Base-by-base conservation (phyloP, 306 rosid genomes). In the Cucurbita maxima region DNA sequence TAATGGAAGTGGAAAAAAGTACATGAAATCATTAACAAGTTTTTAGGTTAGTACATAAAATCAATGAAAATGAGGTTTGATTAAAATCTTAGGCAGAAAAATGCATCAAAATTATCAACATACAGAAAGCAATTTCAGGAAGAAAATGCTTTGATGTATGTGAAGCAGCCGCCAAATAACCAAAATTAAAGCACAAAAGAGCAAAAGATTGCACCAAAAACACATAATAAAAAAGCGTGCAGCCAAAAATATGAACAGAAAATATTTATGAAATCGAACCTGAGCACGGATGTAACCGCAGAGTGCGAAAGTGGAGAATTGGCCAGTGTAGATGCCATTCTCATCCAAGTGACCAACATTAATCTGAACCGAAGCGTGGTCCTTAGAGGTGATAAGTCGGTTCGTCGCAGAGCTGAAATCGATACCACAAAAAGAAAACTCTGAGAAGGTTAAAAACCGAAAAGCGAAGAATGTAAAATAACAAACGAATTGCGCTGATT, bases 231-330 rank as follows among this genome's bases (percentile, higher is more conserved):
- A 40, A 10, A 55, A 62, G 40, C 3, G 0, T 1, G 18, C 12
- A 77, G n/a, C 10, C 2, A 75, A 9, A 40, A 58, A 12, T 9
- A 59, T 34, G 69, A 36, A 4, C 8, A 3, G 10, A 62, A 11
- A 36, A 4, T 18, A 5, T 54, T 3, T 2, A 14, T 3, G 19
- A 7, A 73, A 3, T 47, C 55, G n/a, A 37, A 91, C 96, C 96
- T 91, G 97, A 7, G 97, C 93, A 7, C 92, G 96, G 47, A 86
- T 78, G 19, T 41, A 91, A 16, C 93, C 97, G 2, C 93, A 92
- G 15, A 89, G 88, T 52, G 97, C 93, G 13, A 83, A 89, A 41
- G 97, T 83, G 79, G 93, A 69, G 83, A 82, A 89, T 6, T 83
- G 86, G 16, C 91, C 86, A 34, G 86, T 87, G 88, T 87, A 87